Conservation (phyloP, 1,139 yeast genomes). For the Scheffersomyces quercinus region DNA sequence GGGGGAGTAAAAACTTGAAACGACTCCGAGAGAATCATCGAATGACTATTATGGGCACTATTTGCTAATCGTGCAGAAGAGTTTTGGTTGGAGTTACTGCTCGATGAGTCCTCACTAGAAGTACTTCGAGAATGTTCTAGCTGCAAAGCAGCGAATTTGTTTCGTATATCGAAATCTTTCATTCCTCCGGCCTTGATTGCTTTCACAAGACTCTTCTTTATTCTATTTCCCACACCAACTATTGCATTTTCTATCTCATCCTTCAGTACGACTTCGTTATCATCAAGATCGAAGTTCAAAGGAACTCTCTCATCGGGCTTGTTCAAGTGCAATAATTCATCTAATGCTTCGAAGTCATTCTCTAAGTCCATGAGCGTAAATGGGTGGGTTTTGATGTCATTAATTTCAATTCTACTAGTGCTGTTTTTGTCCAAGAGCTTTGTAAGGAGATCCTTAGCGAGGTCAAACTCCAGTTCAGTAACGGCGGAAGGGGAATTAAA, state of each 20-base stretch:
- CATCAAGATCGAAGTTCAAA: slow-evolving; percentile 12
- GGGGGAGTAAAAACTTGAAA: slow-evolving; percentile 14
- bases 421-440: slow-evolving; percentile 75
- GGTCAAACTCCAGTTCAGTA: slow-evolving; percentile 49
- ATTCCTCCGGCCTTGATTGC: slow-evolving; percentile 44
- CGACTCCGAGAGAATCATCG: slow-evolving; percentile 40
- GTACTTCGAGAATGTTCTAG: slow-evolving; percentile 31
- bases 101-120: slow-evolving; percentile 38
- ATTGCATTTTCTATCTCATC: slow-evolving; percentile 79
- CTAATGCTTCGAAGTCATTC: slow-evolving; percentile 36
- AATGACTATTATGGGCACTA: slow-evolving; percentile 20
- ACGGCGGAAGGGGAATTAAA: slow-evolving; percentile 43
- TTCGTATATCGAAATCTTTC: slow-evolving; percentile 27
- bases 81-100: slow-evolving; percentile 12
- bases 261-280: slow-evolving; percentile 48
- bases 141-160: slow-evolving; percentile 24
- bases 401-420: slow-evolving; percentile 62
- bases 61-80: slow-evolving; percentile 14
- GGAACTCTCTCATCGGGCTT: slow-evolving; percentile 8
- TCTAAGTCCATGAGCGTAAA: slow-evolving; percentile 69
- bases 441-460: slow-evolving; percentile 66
- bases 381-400: slow-evolving; percentile 77
- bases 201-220: slow-evolving; percentile 59
- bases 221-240: slow-evolving; percentile 70
- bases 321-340: slow-evolving; percentile 41